A percentile compares a stretch with the other conserved stretches of the same genome.
Evolutionary conservation across 2,329 filamentous ascomycete species (phyloP).

Genomic region (Emericellopsis cladophorae): DNA sequence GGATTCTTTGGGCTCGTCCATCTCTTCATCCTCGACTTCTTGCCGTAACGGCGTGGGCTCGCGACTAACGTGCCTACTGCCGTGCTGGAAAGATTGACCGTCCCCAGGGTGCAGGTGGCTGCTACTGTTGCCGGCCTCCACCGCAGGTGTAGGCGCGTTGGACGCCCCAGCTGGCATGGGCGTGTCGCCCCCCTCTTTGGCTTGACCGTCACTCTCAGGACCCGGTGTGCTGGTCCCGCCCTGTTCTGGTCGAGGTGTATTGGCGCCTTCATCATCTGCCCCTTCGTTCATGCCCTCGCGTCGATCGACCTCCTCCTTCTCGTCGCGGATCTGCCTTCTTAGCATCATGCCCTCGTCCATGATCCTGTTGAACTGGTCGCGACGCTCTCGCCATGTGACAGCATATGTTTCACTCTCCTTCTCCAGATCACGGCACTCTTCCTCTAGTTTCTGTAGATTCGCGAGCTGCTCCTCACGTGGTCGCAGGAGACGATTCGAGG

Average conservation of each 20-base stretch:
- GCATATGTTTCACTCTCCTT: constrained; percentile 73
- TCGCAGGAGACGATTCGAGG: constrained; percentile 64
- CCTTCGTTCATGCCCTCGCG: constrained; percentile 70
- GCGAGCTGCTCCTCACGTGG: constrained; percentile 73
- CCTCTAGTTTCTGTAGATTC: constrained; percentile 69
- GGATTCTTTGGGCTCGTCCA: constrained; percentile 33
- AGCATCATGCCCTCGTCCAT: constrained; percentile 86
- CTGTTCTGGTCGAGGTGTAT: constrained; percentile 2
- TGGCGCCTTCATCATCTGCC: constrained; percentile 21
- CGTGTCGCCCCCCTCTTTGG: constrained; percentile 7
- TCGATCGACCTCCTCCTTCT: constrained; percentile 88
- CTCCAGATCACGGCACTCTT: constrained; percentile 80
- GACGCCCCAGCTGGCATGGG: constrained; percentile 12
- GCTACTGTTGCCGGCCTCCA: not conserved
- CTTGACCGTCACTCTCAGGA: constrained; percentile 16
- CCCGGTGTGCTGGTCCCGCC: constrained; percentile 16
- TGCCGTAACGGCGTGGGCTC: constrained; percentile 25
- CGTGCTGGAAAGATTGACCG: constrained; percentile 14
- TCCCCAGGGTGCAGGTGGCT: constrained; percentile 2
- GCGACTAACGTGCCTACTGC: constrained; percentile 4
- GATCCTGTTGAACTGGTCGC: constrained; percentile 77
- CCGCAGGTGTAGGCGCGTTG: not conserved
- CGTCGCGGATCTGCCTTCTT: constrained; percentile 75
- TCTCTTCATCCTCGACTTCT: constrained; percentile 37
- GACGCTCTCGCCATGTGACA: constrained; percentile 70